Evolutionary conservation across 306 rosid genomes (phyloP).

Genomic region (Prosopis cineraria): DNA sequence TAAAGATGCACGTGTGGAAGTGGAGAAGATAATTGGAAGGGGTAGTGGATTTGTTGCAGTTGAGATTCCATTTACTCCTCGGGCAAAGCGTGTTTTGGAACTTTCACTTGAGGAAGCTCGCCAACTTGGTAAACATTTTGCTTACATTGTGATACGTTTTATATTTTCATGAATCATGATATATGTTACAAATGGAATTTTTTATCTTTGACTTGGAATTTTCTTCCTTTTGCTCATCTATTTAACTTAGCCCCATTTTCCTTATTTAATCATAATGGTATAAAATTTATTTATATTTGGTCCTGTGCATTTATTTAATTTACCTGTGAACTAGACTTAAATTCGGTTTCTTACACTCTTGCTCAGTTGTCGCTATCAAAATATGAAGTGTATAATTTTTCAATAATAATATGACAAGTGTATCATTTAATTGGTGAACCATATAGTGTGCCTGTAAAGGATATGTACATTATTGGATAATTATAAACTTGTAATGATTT

Average conservation of each 20-base stretch:
- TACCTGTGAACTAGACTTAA: not conserved
- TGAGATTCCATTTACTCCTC: conserved; percentile 91
- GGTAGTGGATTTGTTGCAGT: conserved; percentile 95
- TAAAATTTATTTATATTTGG: conserved; percentile 11
- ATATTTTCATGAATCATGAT: not conserved
- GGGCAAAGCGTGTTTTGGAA: conserved; percentile 91
- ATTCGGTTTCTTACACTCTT: not conserved
- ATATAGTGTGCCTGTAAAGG: not conserved
- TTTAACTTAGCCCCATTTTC: not conserved
- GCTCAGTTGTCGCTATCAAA: not conserved
- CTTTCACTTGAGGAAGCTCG: conserved; percentile 93
- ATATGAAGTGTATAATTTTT: not conserved
- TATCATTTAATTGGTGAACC: not conserved
- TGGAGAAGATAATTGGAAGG: conserved; percentile 90
- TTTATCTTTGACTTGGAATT: not conserved
- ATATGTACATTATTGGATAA: not conserved
- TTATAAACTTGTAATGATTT: not conserved
- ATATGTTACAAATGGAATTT: not conserved
- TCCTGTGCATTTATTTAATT: not conserved
- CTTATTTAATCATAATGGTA: not conserved
- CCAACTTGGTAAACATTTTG: conserved; percentile 64
- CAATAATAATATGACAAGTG: not conserved
- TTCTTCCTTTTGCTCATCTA: not conserved
- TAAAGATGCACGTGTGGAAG: conserved; percentile 91
- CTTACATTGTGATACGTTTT: not conserved